Evolutionary conservation across 441 rosid genomes (phyloP).

Genomic region (Euphorbia corollata): DNA sequence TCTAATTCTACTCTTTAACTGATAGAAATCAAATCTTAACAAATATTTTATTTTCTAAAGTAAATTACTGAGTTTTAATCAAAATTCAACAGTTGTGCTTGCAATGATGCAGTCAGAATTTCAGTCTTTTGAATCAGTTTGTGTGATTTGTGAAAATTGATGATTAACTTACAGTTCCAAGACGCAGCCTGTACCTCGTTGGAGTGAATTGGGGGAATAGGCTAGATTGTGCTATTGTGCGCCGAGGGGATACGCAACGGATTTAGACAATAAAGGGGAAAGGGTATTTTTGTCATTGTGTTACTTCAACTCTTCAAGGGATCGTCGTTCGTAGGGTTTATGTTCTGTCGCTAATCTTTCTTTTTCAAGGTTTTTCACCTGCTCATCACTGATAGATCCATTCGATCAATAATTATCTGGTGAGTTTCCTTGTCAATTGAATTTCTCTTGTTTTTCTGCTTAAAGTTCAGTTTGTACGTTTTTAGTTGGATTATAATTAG

Average conservation of each 20-base stretch:
- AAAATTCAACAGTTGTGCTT: too few species aligned
- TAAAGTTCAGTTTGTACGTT: not conserved
- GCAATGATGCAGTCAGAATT: too few species aligned
- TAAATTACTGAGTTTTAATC: too few species aligned
- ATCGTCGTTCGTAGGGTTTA: conserved; percentile 10
- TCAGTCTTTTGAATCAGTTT: not conserved
- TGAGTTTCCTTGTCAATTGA: not conserved
- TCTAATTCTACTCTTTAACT: too few species aligned
- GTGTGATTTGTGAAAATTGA: not conserved
- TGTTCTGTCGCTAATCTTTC: not conserved
- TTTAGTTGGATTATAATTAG: not conserved
- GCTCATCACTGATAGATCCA: not conserved
- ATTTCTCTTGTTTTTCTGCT: not conserved
- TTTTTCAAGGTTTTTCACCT: not conserved
- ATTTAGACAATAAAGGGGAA: not conserved
- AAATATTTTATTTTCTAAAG: too few species aligned
- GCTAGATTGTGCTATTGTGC: not conserved
- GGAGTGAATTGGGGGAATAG: conserved; percentile 16
- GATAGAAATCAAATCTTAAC: too few species aligned
- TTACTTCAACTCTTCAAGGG: too few species aligned
- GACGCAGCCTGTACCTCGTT: conserved; percentile 91
- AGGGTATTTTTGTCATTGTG: conserved; percentile 10
- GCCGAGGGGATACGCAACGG: not conserved
- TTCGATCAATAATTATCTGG: conserved; percentile 1
- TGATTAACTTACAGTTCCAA: conserved; percentile 59